These are phyloP conservation scores for Stellera chamaejasme DNA, from an alignment of 345 rosid species.

Conservation along the genomic window DNA sequence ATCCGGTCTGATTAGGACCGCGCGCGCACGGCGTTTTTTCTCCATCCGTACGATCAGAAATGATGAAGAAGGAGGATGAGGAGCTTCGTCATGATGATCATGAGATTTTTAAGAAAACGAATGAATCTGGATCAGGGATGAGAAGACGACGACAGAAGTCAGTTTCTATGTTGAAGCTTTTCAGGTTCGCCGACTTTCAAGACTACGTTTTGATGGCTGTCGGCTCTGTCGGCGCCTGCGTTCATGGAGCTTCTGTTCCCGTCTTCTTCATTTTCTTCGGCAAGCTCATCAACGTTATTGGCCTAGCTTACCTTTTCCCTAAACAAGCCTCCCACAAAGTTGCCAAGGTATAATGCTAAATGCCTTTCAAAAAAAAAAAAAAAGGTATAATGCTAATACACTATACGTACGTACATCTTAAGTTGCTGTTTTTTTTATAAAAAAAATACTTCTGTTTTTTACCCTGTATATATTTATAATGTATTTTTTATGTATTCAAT, in stretches of 20 bases:
- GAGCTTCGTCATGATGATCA: too few relatives aligned
- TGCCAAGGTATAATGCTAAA: slow-evolving; percentile 77
- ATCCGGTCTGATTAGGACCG: too few relatives aligned
- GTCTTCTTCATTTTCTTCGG: slow-evolving; percentile 93
- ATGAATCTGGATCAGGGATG: background rate
- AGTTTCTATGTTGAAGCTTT: slow-evolving; percentile 60
- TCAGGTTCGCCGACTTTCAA: slow-evolving; percentile 75
- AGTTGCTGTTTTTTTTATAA: too few relatives aligned
- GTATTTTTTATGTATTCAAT: too few relatives aligned
- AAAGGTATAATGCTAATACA: too few relatives aligned
- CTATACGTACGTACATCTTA: background rate
- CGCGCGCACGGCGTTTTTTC: too few relatives aligned
- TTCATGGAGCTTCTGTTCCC: slow-evolving; percentile 93
- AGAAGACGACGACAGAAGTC: slow-evolving; percentile 16
- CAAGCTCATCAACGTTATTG: slow-evolving; percentile 63
- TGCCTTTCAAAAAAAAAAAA: too few relatives aligned
- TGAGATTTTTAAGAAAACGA: too few relatives aligned
- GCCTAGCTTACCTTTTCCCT: slow-evolving; percentile 76
- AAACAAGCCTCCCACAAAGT: slow-evolving; percentile 74
- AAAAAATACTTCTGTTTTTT: too few relatives aligned
- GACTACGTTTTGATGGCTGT: slow-evolving; percentile 67
- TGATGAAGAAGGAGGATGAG: too few relatives aligned
- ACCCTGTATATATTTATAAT: too few relatives aligned
- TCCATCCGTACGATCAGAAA: too few relatives aligned
- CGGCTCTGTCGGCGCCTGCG: slow-evolving; percentile 84